Base-by-base conservation (phyloP, 768 basidiomycete species). In the Pholiota microspora region DNA sequence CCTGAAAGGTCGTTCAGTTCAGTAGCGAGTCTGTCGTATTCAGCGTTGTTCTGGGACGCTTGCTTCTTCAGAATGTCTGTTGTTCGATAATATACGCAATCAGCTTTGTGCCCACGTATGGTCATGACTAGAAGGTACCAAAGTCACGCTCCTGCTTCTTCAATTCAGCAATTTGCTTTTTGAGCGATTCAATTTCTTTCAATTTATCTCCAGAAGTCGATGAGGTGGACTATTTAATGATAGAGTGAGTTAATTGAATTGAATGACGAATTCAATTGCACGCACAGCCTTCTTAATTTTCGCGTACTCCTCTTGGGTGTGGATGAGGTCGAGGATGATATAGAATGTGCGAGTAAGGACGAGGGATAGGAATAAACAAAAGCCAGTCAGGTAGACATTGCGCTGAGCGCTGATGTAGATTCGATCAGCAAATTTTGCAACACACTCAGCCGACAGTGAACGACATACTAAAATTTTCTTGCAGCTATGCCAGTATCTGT, bases 281-380 rank as follows among this genome's bases (percentile, higher is more conserved):
- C 68, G 35, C 38, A 73, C 82, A 57, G 74, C 70, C 61, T 85
- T 79, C 77, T 95, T 94, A 56, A 98, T 68, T 63, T 89, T 86
- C 16, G 84, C 85, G 65, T 91, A 91, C 63, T 92, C 85, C 61
- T 95, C 94, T 70, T 96, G 92, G 0, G 86, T 82, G 61, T 92
- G 86, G 59, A 98, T 87, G 60, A 97, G 85, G 67, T 98, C 93
- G 64, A 94, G 84, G 44, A 90, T 83, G 69, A 98, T 90, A 68
- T 88, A 87, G 76, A 98, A 98, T 3, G 89, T 91, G 63, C 95
- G 87, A 2, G 94, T 89, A 61, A 98, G 84, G 62, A 97, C 88
- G 53, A 98, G 85, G 7, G 96, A 97, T 18, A 99, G 86, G 86
- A 98, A 97, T 44, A 99, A 80, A 56, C 89, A 92, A 70, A 93